phyloP scores from a whole-genome alignment of 192 early-diverging fungal genomes.

The Chytriomyces sp. region DNA sequence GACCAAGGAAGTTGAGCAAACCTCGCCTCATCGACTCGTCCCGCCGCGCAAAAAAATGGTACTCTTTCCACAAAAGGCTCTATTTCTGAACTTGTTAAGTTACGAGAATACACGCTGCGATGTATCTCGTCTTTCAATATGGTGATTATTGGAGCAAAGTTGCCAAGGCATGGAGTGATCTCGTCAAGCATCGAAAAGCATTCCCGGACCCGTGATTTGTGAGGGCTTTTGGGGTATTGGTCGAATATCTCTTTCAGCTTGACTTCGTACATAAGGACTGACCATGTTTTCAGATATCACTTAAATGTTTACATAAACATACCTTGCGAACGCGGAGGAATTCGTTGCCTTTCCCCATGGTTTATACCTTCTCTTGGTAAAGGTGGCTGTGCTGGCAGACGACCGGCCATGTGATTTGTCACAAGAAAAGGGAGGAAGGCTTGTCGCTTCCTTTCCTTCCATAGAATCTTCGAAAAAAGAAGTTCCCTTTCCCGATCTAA shows the following conservation, averaged over 20 bases:
- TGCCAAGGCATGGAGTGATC: conserved; percentile 34
- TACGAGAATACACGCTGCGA: conserved; percentile 38
- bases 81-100: conserved; percentile 34
- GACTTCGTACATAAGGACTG: conserved; percentile 46
- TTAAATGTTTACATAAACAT: neutral
- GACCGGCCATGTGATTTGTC: conserved; percentile 6
- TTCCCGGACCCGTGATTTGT: conserved; percentile 14
- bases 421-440: no score
- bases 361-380: conserved; percentile 4
- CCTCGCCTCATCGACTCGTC: conserved; percentile 32
- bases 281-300: neutral
- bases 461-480: no score
- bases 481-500: neutral
- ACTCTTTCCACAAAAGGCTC: conserved; percentile 43
- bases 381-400: neutral
- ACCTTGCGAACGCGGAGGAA: conserved; percentile 38
- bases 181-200: conserved; percentile 45
- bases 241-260: conserved; percentile 49
- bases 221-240: conserved; percentile 32
- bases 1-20: neutral
- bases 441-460: no score
- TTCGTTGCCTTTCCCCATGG: conserved; percentile 10
- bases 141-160: conserved; percentile 25
- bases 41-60: conserved; percentile 42
- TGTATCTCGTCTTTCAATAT: conserved; percentile 43